Base-by-base conservation (phyloP, 1,139 yeast species). In the Magnusiomyces paraingens region DNA sequence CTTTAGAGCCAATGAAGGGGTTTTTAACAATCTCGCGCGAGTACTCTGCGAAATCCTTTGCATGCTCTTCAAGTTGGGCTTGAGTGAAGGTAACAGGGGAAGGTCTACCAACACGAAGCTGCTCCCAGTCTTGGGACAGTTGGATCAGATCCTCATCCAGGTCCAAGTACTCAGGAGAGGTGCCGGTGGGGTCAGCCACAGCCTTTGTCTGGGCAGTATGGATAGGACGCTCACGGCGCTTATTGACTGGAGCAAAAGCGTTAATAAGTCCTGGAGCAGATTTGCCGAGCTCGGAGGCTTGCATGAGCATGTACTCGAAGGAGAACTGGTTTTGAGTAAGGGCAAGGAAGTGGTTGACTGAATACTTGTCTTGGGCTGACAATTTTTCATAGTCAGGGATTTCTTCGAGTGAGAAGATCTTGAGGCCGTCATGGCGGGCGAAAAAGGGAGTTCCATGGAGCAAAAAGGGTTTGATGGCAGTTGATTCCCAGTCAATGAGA, bases 1-100 rank as follows among this genome's bases (percentile, higher is more conserved):
- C 96, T 55, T 88, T 86, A 41, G 97, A 87, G 50, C 94, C 94
- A 40, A 88, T 84, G 69, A 90, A 90, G 49, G 97, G 97, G 54
- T 83, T 79, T 6, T 82, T 75, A 41, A 84, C 78, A 51, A 86
- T 72, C 60, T 80, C 82, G 60, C 79, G 72, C 68, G 87, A 93
- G 72, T 88, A 85, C 47, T 76, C 79, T 58, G 80, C 83, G 63
- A 88, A 76, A 35, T 79, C 80, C 32, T 72, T 66, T 55, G 81
- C 81, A 65, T 84, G 86, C 51, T 74, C 70, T 56, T 80, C 80
- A 54, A 81, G 67, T 59, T 79, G 82, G 50, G 76, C 81, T 38
- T 78, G 79, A 40, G 81, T 69, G 66, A 79, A 84, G 44, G 75
- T 69, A 12, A 88, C 67, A 32, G 96, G 96, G 69, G 80, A 84